Evolutionary conservation across 2,329 filamentous ascomycete genomes (phyloP).

Genomic region (Mariannaea sp.): DNA sequence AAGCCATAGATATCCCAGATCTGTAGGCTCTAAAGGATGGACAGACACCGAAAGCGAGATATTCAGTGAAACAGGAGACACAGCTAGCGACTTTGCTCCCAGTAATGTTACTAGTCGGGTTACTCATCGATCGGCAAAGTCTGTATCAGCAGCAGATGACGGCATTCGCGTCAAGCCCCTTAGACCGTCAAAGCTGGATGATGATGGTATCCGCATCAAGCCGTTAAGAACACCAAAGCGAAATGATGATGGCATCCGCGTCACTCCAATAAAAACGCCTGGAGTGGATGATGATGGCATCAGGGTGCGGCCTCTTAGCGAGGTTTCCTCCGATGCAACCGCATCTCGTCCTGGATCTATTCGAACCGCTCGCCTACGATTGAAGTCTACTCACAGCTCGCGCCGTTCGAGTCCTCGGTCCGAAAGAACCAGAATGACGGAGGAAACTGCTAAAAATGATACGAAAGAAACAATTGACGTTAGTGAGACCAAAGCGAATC

Average conservation of each 20-base stretch:
- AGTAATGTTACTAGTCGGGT: constrained; percentile 32
- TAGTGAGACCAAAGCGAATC: constrained; percentile 26
- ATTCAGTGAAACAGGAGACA: constrained; percentile 36
- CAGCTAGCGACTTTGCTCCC: constrained; percentile 39
- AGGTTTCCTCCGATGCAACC: constrained; percentile 35
- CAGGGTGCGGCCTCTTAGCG: constrained; percentile 37
- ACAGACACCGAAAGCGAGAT: constrained; percentile 37
- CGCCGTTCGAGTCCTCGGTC: constrained; percentile 35
- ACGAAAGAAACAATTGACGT: constrained; percentile 8
- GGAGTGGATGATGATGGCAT: constrained; percentile 42
- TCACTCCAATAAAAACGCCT: constrained; percentile 46
- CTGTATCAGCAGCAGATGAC: constrained; percentile 42
- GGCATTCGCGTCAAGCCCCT: constrained; percentile 52
- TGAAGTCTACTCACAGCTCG: constrained; percentile 38
- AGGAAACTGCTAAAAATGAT: constrained; percentile 20
- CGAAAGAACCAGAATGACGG: constrained; percentile 37
- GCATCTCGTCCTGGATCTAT: constrained; percentile 29
- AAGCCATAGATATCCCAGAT: constrained; percentile 46
- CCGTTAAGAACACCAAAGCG: constrained; percentile 43
- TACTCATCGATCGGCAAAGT: constrained; percentile 33
- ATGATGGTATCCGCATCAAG: constrained; percentile 49
- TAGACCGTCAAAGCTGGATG: constrained; percentile 38
- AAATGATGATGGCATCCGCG: constrained; percentile 50
- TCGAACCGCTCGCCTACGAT: constrained; percentile 33
- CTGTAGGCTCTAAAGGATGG: constrained; percentile 36